Conservation (phyloP, 495 filamentous ascomycete genomes). For the Aspergillus egyptiacus region DNA sequence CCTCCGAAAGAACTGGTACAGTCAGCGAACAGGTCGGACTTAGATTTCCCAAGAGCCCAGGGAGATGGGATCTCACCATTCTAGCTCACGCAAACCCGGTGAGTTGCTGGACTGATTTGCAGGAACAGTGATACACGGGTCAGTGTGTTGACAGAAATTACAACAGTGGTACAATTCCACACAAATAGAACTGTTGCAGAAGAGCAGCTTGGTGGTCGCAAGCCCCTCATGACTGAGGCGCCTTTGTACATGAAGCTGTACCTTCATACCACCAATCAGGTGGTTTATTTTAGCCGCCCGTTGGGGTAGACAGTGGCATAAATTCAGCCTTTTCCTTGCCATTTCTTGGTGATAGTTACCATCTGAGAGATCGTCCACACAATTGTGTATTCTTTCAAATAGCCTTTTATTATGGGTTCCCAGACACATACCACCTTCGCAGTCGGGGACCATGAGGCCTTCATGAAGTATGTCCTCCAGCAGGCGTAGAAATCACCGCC, state of each 20-base stretch:
- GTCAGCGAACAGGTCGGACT: not conserved
- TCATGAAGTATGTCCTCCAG: constrained; percentile 25
- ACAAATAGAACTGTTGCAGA: not conserved
- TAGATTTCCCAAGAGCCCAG: not conserved
- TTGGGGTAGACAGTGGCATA: not conserved
- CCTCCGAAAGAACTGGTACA: not conserved
- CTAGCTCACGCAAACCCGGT: not conserved
- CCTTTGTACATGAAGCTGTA: not conserved
- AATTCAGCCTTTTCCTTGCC: not conserved
- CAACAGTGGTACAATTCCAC: not conserved
- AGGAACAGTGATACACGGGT: no score
- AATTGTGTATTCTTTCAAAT: not conserved
- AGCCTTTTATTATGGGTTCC: not conserved
- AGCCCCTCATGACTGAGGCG: not conserved
- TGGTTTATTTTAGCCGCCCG: not conserved
- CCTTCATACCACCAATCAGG: not conserved
- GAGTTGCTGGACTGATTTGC: not conserved
- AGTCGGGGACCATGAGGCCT: constrained; percentile 23
- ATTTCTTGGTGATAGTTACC: not conserved
- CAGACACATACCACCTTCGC: constrained; percentile 26
- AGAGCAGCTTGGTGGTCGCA: not conserved
- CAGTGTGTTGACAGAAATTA: not conserved
- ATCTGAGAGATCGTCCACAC: not conserved
- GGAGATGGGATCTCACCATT: not conserved
- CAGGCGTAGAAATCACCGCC: constrained; percentile 26